phyloP scores from a whole-genome alignment of 108 stramenopile genomes.

The Fistulifera solaris region DNA sequence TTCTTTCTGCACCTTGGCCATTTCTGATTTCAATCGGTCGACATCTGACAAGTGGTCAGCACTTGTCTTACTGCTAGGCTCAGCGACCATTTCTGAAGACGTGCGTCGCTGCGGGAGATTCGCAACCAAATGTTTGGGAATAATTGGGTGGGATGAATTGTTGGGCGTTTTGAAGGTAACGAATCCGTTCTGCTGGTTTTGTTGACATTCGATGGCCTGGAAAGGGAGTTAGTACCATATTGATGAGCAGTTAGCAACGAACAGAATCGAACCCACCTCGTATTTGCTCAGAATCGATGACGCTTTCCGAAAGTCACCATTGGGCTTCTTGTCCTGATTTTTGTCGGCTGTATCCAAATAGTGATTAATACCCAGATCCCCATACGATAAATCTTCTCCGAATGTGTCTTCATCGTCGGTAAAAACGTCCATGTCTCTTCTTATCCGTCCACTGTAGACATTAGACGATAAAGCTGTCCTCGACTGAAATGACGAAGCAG shows the following conservation, averaged over 20 bases:
- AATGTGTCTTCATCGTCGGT: not conserved
- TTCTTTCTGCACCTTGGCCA: no score
- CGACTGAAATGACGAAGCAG: not conserved
- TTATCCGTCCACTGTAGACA: not conserved
- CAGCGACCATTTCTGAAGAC: no score
- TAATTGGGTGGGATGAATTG: not conserved
- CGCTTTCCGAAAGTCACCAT: not conserved
- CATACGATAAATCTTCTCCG: not conserved
- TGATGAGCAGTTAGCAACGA: no score
- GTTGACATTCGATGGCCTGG: slow-evolving; percentile 10
- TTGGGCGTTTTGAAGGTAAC: slow-evolving; percentile 2
- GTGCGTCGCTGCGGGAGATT: slow-evolving; percentile 2
- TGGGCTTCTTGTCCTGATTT: no score
- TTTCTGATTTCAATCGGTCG: no score
- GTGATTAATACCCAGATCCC: no score
- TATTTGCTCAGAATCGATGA: not conserved
- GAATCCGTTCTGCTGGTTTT: slow-evolving; percentile 7
- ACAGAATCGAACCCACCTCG: not conserved
- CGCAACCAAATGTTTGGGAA: not conserved
- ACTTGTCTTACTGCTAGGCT: no score
- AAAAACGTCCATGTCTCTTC: not conserved
- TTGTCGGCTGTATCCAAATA: no score
- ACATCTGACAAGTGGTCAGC: no score
- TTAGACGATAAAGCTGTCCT: no score
- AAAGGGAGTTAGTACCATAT: not conserved